Conservation (phyloP, 2,329 filamentous ascomycete species). For the Bretziella fagacearum region DNA sequence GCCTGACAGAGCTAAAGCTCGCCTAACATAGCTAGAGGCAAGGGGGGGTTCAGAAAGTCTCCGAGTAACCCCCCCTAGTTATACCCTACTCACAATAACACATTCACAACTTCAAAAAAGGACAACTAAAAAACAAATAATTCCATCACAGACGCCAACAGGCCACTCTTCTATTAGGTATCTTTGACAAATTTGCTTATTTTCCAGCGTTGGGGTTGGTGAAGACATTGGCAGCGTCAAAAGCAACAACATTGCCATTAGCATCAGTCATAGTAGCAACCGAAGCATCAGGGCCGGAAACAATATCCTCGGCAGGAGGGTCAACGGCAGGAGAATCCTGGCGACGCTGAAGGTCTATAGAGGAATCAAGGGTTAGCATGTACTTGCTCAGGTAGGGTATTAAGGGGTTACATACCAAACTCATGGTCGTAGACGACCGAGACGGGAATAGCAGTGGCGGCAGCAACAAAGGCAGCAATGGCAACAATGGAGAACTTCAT, state of each 20-base stretch:
- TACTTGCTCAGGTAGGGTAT: not conserved
- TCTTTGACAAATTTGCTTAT: slow-evolving; percentile 3
- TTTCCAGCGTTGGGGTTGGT: slow-evolving; percentile 20
- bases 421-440: slow-evolving; percentile 1
- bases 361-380: slow-evolving; percentile 11
- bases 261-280: slow-evolving; percentile 30
- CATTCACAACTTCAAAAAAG: not conserved
- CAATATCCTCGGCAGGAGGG: slow-evolving; percentile 7
- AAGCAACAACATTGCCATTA: slow-evolving; percentile 29
- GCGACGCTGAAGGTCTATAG: slow-evolving; percentile 22
- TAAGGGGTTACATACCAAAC: not conserved
- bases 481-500: slow-evolving; percentile 37
- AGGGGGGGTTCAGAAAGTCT: no score
- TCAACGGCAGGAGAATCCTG: slow-evolving; percentile 16
- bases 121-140: not conserved
- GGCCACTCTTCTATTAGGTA: slow-evolving; percentile 1
- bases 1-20: no score
- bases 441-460: slow-evolving; percentile 27
- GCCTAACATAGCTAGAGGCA: no score
- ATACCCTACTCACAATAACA: no score
- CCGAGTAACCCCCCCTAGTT: no score
- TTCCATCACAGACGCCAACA: slow-evolving; percentile 1
- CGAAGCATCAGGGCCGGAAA: slow-evolving; percentile 21
- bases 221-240: slow-evolving; percentile 28
- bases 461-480: slow-evolving; percentile 30